Conservation (phyloP, 345 rosid genomes). For the Pistacia atlantica region DNA sequence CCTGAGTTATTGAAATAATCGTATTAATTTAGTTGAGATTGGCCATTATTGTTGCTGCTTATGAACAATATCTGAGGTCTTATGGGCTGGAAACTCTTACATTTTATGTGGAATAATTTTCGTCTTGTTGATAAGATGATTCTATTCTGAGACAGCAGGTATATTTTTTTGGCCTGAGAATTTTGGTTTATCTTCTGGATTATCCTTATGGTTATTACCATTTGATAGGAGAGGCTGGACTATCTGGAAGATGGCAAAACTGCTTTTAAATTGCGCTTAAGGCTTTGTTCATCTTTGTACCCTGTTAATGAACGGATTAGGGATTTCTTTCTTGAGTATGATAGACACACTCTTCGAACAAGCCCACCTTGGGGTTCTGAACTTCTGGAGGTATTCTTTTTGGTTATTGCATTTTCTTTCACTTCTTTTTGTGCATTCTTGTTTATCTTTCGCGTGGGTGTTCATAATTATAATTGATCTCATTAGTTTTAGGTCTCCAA, state of each 20-base stretch:
- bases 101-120: slow-evolving; percentile 2
- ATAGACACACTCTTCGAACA: slow-evolving; percentile 92
- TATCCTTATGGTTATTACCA: slow-evolving; percentile 7
- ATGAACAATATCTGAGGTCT: slow-evolving; percentile 3
- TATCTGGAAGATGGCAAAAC: slow-evolving; percentile 96
- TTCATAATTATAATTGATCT: not conserved
- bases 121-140: not conserved
- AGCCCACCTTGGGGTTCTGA: slow-evolving; percentile 99
- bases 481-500: slow-evolving; percentile 1
- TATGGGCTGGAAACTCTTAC: not conserved
- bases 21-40: not conserved
- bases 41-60: not conserved
- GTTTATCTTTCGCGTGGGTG: not conserved
- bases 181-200: slow-evolving; percentile 8
- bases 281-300: slow-evolving; percentile 91
- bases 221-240: slow-evolving; percentile 86
- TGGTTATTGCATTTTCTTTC: slow-evolving; percentile 10
- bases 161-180: not conserved
- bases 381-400: slow-evolving; percentile 84
- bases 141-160: not conserved
- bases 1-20: slow-evolving; percentile 1
- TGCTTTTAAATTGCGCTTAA: slow-evolving; percentile 79
- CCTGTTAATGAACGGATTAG: slow-evolving; percentile 93
- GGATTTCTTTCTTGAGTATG: slow-evolving; percentile 98
- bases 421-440: not conserved